These are phyloP conservation scores for Spathaspora hagerdaliae DNA, from an alignment of 805 yeast species.

Conservation along the genomic window DNA sequence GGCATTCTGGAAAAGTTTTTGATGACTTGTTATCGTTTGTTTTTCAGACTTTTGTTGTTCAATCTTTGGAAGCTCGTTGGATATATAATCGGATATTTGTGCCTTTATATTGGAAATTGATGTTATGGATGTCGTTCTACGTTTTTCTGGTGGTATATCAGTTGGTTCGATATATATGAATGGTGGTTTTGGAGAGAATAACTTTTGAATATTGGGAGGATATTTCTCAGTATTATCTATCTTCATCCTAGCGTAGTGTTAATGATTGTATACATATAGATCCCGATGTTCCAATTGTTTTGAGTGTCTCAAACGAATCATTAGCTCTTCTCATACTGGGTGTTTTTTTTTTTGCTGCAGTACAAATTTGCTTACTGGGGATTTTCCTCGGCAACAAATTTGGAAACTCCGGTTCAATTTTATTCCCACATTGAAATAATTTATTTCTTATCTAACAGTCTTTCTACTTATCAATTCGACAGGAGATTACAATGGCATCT, in stretches of 20 bases:
- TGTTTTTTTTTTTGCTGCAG: too few relatives aligned
- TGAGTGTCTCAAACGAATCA: too few relatives aligned
- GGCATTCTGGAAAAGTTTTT: conserved; percentile 1
- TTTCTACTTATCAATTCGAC: too few relatives aligned
- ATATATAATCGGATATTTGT: conserved; percentile 21
- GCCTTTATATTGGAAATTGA: conserved; percentile 39
- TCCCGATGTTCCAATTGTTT: too few relatives aligned
- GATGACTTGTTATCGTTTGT: conserved; percentile 1
- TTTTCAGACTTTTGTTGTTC: background rate
- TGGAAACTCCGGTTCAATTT: too few relatives aligned
- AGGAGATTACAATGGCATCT: too few relatives aligned
- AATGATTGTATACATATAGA: too few relatives aligned
- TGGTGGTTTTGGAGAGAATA: conserved; percentile 58
- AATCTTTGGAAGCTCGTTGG: conserved; percentile 11
- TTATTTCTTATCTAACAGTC: too few relatives aligned
- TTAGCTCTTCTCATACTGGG: too few relatives aligned
- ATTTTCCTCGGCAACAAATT: too few relatives aligned
- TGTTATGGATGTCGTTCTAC: conserved; percentile 45
- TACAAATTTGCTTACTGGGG: too few relatives aligned
- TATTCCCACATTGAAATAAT: too few relatives aligned
- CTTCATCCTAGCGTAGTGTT: conserved; percentile 3
- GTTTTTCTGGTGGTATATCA: conserved; percentile 45
- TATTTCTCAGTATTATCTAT: conserved; percentile 23
- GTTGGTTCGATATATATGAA: conserved; percentile 43
- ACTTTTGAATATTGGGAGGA: conserved; percentile 42